A percentile compares a stretch with the other conserved stretches of the same genome.
phyloP scores from a whole-genome alignment of 176 grass and related monocot genomes.

The Secale cereale region DNA sequence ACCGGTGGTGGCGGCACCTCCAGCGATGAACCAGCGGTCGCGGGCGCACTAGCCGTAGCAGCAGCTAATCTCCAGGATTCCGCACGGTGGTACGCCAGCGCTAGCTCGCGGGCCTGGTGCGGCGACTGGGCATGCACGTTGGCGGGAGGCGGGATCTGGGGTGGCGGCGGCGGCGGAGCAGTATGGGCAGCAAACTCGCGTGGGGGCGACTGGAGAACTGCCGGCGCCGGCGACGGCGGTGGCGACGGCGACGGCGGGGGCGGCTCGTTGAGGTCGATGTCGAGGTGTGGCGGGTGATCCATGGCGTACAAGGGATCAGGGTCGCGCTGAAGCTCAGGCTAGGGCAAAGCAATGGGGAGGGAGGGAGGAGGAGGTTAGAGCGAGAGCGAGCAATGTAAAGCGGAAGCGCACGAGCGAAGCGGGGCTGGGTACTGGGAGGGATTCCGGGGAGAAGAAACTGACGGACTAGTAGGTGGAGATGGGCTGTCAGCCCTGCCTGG shows the following conservation, averaged over 20 bases:
- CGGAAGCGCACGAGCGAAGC: conserved; percentile 36
- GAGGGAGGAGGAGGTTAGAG: neutral
- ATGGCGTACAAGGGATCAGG: conserved; percentile 14
- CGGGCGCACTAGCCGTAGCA: neutral
- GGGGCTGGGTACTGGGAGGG: conserved; percentile 33
- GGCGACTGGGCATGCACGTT: conserved; percentile 5
- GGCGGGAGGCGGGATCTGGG: neutral
- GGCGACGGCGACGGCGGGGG: conserved; percentile 17
- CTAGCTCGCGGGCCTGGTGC: conserved; percentile 47
- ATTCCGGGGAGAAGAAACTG: neutral
- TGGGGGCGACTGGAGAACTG: neutral
- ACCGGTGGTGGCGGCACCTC: neutral
- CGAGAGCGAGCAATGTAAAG: neutral
- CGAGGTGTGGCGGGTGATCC: conserved; percentile 56
- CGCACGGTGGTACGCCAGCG: conserved; percentile 23
- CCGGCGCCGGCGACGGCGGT: neutral
- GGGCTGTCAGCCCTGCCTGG: neutral
- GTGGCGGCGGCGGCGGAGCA: neutral
- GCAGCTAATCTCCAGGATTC: neutral
- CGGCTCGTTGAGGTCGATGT: conserved; percentile 88
- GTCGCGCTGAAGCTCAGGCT: neutral
- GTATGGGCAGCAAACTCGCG: neutral
- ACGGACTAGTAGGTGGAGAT: neutral
- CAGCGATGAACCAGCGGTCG: neutral
- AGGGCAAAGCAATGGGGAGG: conserved; percentile 19